A percentile compares a stretch with the other conserved stretches of the same genome.
Conservation (phyloP, 2,329 filamentous ascomycete genomes). For the Hypoxylon sp. region DNA sequence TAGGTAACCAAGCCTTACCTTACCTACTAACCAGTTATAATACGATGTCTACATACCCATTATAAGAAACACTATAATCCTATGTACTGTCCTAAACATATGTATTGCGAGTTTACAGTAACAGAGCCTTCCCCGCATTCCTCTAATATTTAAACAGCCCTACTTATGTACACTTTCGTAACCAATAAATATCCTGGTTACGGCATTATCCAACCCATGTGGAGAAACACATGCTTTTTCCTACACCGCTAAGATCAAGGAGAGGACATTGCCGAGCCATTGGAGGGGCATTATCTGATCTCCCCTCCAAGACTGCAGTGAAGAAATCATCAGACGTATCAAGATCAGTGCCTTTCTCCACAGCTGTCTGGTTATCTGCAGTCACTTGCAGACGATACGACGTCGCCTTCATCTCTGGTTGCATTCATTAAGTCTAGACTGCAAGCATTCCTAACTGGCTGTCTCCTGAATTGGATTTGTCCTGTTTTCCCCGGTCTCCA, state of each 20-base stretch:
- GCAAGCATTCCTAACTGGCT: not conserved
- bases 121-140: constrained; percentile 27
- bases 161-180: constrained; percentile 4
- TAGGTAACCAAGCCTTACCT: too few species aligned
- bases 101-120: not conserved
- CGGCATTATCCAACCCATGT: constrained; percentile 26
- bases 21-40: too few species aligned
- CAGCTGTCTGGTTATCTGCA: constrained; percentile 30
- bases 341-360: constrained; percentile 32
- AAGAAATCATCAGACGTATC: constrained; percentile 30
- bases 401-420: constrained; percentile 20
- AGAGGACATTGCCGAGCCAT: constrained; percentile 24
- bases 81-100: not conserved
- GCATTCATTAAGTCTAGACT: constrained; percentile 24
- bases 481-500: constrained; percentile 10
- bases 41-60: too few species aligned
- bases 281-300: constrained; percentile 31
- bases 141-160: constrained; percentile 9
- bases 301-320: constrained; percentile 1
- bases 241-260: constrained; percentile 34
- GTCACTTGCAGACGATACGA: constrained; percentile 43
- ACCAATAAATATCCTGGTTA: constrained; percentile 30
- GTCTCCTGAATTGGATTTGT: constrained; percentile 13
- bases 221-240: constrained; percentile 9
- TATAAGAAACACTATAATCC: not conserved